Evolutionary conservation across 2,329 filamentous ascomycete genomes (phyloP).

Genomic region (Chaetomium globosum): DNA sequence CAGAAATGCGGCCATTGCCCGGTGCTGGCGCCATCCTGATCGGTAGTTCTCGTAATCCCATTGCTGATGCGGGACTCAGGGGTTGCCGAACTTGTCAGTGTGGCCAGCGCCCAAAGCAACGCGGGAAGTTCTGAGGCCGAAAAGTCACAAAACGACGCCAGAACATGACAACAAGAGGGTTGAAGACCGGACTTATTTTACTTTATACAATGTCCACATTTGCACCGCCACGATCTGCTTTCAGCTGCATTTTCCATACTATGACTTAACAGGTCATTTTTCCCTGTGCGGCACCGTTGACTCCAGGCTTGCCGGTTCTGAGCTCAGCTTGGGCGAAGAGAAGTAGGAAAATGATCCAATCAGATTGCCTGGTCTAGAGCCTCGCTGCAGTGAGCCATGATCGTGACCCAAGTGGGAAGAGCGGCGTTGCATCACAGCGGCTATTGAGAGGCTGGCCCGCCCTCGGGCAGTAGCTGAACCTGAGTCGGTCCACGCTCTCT

Average conservation of each 20-base stretch:
- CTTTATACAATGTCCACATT: neutral
- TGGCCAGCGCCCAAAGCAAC: neutral
- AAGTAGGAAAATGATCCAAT: neutral
- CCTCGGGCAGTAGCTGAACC: neutral
- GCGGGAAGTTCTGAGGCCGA: neutral
- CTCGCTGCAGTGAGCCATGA: neutral
- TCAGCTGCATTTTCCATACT: too few relatives aligned
- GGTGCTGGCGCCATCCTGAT: neutral
- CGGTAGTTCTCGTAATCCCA: neutral
- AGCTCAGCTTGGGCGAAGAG: neutral
- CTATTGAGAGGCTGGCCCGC: neutral
- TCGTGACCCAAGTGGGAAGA: neutral
- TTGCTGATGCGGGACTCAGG: neutral
- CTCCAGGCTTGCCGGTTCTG: too few relatives aligned
- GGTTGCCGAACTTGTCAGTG: neutral
- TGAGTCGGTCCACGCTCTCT: neutral
- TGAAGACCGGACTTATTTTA: too few relatives aligned
- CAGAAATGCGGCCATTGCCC: conserved; percentile 3
- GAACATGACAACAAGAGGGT: too few relatives aligned
- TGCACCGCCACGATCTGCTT: neutral
- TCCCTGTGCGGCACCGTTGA: too few relatives aligned
- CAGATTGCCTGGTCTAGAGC: neutral
- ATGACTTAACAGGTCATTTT: too few relatives aligned
- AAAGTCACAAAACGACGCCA: neutral
- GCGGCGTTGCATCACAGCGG: neutral